Evolutionary conservation across 2,329 filamentous ascomycete genomes (phyloP), one percentile per base, ranked within the genome.

Genomic region (Colletotrichum limetticola): DNA sequence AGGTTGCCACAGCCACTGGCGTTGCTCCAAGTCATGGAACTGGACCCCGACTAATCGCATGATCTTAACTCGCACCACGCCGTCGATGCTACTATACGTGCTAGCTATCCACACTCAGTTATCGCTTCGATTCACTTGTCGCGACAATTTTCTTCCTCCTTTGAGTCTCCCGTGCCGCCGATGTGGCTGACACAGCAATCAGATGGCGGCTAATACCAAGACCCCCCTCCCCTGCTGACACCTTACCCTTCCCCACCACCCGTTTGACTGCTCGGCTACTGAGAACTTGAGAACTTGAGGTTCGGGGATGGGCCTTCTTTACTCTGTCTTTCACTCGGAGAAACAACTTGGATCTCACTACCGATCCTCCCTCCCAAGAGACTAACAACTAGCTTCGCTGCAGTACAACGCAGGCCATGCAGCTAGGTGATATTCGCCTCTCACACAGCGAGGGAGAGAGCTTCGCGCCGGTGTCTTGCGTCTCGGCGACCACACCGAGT

Each of bases 381-480:
- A 19, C 6, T 52, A 42, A 30, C 14, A 16, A n/a, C 24, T 67
- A 56, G 53, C 46, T 35, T 24, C 14, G 14, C 60, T 42, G 30
- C 30, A 55, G 30, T 61, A 24, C 46, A 42, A 24, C 60, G n/a
- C 46, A 56, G 66, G 37, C 16, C 66, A 72, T 72, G 70, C 66
- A 37, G 46, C 70, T 66, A 70, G 49, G 12, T 14, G 46, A 30
- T 55, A 65, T 28, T 57, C 42, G 46, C 56, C 28, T 56, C 24
- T 32, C 22, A 46, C 6, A 30, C n/a, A 24, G 35, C 26, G 70
- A 70, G 56, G 16, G 26, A 24, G 66, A 65, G 60, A 65, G 70
- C 42, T 69, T 9, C 6, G n/a, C 22, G 46, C 26, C 35, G 55
- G 66, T 60, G 55, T 60, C 46, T 59, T 64, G 16, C 58, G 32